Base-by-base conservation (phyloP, 306 rosid species). In the Notholithocarpus densiflorus region DNA sequence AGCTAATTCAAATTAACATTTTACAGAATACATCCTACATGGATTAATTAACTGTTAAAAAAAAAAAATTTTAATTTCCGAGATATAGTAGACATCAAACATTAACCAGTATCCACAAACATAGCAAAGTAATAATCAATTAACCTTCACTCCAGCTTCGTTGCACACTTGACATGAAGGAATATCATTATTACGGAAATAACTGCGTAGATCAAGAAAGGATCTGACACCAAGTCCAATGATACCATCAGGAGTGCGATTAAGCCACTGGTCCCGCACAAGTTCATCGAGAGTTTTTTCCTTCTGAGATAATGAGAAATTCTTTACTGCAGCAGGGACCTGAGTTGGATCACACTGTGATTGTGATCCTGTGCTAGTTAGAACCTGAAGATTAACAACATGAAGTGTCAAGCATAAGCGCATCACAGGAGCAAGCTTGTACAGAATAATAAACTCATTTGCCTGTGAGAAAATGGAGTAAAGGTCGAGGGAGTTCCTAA, bases 91-190 rank as follows among this genome's bases (percentile, higher is more conserved):
- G 17, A 55, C 31, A 53, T 6, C 62, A 78, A 57, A 77, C 12
- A 55, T 80, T 54, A 72, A 37, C 12, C 32, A 32, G 52, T 60
- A 45, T 31, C 21, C 27, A 27, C 51, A 27, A 4, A 37, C 24
- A 34, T 20, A 64, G 75, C 60, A 80, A 52, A 73, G 80, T 80
- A 79, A 74, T 11, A 71, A 75, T 43, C 62, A 79, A 51, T 75
- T 53, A 76, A 94, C 97, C 98, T 92, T 94, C 59, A 94, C 91
- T 66, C 95, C 97, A 75, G 97, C 98, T 89, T 94, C 98, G 62
- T 89, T 94, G 90, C 98, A 94, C 53, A 91, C 95, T 62, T 91
- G 92, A 76, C 98, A 94, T 37, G 93, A 82, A 54, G 92, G 89
- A 80, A 91, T 84, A 19, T 91, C 94, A 71, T 87, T 91, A 66